These are phyloP conservation scores for Alternaria sp. DNA, from an alignment of 2,329 filamentous ascomycete genomes.

Conservation along the genomic window DNA sequence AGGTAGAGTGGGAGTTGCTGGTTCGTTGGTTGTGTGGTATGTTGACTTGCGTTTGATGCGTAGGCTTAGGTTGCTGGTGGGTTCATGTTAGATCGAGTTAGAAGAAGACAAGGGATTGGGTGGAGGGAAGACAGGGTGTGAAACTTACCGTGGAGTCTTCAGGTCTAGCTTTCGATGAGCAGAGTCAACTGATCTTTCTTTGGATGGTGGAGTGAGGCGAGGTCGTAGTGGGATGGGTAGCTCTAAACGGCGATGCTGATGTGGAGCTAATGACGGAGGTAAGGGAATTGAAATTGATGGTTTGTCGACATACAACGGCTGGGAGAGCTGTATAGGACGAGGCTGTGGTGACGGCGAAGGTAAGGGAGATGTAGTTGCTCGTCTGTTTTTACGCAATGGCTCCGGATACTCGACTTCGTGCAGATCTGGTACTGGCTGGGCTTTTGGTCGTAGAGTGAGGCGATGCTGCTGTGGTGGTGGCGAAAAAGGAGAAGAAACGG, in stretches of 20 bases:
- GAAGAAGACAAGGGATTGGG: not conserved
- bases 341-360: not conserved
- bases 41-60: not conserved
- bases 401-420: not conserved
- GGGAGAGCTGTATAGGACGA: not conserved
- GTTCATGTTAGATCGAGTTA: not conserved
- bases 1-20: not conserved
- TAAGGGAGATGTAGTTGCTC: not conserved
- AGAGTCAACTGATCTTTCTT: not conserved
- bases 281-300: not conserved
- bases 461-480: not conserved
- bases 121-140: not conserved
- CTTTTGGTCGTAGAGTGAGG: too few relatives aligned
- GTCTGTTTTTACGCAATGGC: not conserved
- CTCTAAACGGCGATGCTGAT: slow-evolving; percentile 2
- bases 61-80: not conserved
- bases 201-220: not conserved
- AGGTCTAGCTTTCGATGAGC: not conserved
- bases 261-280: not conserved
- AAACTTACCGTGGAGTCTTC: not conserved
- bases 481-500: not conserved
- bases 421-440: not conserved
- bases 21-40: not conserved
- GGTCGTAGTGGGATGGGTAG: not conserved
- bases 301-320: not conserved